Base-by-base conservation (phyloP, 2,329 filamentous ascomycete species). In the Curvularia sp. region DNA sequence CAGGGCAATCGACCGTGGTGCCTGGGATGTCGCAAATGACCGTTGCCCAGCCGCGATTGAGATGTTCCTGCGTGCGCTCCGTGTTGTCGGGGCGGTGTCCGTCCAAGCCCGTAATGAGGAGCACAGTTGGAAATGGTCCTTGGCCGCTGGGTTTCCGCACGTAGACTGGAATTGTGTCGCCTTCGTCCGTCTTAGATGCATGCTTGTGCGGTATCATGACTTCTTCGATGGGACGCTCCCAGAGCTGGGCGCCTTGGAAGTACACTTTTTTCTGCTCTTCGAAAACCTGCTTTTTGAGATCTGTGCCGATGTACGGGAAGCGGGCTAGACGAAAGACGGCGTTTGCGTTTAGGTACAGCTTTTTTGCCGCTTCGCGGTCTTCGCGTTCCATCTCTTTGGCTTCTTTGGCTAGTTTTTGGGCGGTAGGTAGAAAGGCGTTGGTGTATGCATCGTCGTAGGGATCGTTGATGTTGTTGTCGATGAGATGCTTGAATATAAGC, bases 251-350 rank as follows among this genome's bases (percentile, higher is more conserved):
- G 3, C 80, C 88, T 66, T 85, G 85, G 46, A 86, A 71, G 64
- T 90, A 90, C 0, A 84, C 82, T 28, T 80, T 72, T 73, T 91
- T 91, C 69, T 91, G 88, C 63, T 83, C 80, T 66, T 85, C 80
- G 82, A 88, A 92, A 2, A 88, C 88, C 15, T 79, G 69, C 67
- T 84, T 84, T 75, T 92, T 81, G 51, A 79, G 74, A 2, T 72
- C 70, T 0, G 80, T 81, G 5, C 80, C 75, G 30, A 81, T 81
- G 31, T 80, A 81, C 1, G 90, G 89, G 70, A 92, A 92, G 13
- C 90, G 84, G 0, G 89, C 85, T 61, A 92, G 89, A 49, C 90
- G 83, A 72, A 88, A 88, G 7, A 92, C 81, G n/a, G 88, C 86
- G 22, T 89, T 89, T 5, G 88, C 88, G 22, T 89, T 86, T n/a